Conservation (phyloP, 2,329 filamentous ascomycete genomes). For the Chalaropsis ovoidea region DNA sequence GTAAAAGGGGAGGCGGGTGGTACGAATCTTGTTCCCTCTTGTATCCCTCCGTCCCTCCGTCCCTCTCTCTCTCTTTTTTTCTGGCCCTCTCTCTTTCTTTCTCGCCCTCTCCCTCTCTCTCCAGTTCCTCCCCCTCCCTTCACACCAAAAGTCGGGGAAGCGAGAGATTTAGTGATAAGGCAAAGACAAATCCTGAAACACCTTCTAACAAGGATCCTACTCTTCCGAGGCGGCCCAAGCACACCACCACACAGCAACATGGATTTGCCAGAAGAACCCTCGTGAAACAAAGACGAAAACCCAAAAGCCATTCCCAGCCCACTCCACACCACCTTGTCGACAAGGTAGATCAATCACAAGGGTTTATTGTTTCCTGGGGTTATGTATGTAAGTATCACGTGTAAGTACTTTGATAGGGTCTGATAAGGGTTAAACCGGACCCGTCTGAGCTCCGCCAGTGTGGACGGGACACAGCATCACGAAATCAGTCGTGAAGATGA, state of each 20-base stretch:
- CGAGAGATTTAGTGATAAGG: background rate
- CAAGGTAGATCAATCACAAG: background rate
- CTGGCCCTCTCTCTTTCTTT: background rate
- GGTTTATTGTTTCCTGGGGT: background rate
- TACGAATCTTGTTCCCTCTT: background rate
- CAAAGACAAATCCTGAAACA: slow-evolving; percentile 10
- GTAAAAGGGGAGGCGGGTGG: background rate
- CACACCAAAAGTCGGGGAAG: background rate
- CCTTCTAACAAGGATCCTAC: background rate
- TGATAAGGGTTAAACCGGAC: background rate
- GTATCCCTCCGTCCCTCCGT: no score
- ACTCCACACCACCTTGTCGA: background rate
- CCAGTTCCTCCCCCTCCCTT: background rate
- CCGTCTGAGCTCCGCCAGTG: no score
- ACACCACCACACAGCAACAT: background rate
- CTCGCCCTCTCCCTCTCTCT: background rate
- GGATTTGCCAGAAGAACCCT: background rate
- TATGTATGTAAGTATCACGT: background rate
- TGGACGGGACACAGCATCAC: no score
- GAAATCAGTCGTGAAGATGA: no score
- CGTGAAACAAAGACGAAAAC: background rate
- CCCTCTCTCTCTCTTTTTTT: background rate
- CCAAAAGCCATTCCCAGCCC: background rate
- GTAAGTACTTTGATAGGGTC: background rate
- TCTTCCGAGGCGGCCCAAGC: background rate